These are phyloP conservation scores for Striga hermonthica DNA, from an alignment of 305 asterid genomes.

Conservation along the genomic window DNA sequence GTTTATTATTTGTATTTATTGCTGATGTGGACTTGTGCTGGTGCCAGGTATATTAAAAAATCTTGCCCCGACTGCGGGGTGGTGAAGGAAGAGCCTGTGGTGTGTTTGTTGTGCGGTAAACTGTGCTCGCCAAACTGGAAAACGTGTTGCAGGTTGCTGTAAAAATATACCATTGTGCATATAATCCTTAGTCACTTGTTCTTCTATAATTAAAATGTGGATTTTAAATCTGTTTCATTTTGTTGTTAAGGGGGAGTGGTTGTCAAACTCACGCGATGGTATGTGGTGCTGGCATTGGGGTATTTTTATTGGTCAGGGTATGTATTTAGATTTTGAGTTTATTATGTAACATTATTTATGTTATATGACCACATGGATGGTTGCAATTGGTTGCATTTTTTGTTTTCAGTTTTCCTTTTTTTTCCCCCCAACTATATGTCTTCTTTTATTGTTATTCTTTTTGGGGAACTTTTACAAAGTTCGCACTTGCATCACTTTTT, in stretches of 20 bases:
- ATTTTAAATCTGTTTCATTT: conserved; percentile 26
- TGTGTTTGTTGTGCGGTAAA: conserved; percentile 91
- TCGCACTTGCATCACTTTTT: no score
- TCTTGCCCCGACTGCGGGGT: conserved; percentile 72
- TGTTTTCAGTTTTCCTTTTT: no score
- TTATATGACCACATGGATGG: conserved; percentile 1
- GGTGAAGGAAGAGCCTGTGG: conserved; percentile 73
- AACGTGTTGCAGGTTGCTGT: conserved; percentile 81
- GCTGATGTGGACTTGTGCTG: conserved; percentile 28
- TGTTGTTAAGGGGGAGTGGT: conserved; percentile 61
- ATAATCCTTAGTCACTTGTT: conserved; percentile 1
- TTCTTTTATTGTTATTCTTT: no score
- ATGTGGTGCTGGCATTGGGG: conserved; percentile 97
- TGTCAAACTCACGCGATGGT: conserved; percentile 74
- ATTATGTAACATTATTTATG: conserved; percentile 18
- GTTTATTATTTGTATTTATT: conserved; percentile 18
- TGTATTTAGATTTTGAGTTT: conserved; percentile 28
- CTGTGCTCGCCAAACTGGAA: conserved; percentile 89
- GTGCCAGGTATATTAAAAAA: conserved; percentile 71
- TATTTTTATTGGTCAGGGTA: conserved; percentile 86
- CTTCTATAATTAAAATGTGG: no score
- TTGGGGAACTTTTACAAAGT: no score
- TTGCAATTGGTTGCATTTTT: no score
- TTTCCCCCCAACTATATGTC: no score
- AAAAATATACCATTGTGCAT: conserved; percentile 9